phyloP scores from a whole-genome alignment of 441 rosid genomes.

The Cnidoscolus chayamansa region DNA sequence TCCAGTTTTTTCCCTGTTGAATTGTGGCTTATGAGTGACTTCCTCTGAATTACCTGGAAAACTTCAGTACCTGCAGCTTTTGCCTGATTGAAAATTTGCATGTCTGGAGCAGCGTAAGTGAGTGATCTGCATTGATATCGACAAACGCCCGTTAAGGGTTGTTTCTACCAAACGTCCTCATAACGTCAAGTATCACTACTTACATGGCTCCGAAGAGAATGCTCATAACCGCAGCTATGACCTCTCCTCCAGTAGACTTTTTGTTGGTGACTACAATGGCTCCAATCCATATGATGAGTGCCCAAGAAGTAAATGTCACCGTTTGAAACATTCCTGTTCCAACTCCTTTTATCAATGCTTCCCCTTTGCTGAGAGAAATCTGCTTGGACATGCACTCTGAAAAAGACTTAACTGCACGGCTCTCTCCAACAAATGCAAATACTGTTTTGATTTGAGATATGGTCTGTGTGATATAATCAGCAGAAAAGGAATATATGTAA shows the following conservation, averaged over 20 bases:
- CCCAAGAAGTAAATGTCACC: conserved; percentile 58
- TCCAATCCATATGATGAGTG: conserved; percentile 58
- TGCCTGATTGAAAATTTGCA: conserved; percentile 64
- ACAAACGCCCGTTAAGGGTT: background rate
- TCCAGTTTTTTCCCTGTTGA: conserved; percentile 28
- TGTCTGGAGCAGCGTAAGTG: conserved; percentile 67
- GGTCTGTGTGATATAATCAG: conserved; percentile 29
- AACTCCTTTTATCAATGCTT: conserved; percentile 61
- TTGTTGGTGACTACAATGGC: conserved; percentile 42
- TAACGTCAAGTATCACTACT: conserved; percentile 5
- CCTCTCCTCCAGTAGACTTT: conserved; percentile 52
- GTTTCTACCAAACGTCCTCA: no score
- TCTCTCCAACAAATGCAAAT: conserved; percentile 62
- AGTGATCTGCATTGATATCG: conserved; percentile 42
- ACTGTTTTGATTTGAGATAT: conserved; percentile 64
- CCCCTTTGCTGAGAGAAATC: conserved; percentile 42
- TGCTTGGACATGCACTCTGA: conserved; percentile 45
- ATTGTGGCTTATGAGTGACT: conserved; percentile 34
- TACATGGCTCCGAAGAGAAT: conserved; percentile 67
- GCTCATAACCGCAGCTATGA: conserved; percentile 61
- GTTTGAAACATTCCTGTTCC: conserved; percentile 63
- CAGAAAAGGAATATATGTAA: background rate
- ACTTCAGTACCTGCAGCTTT: conserved; percentile 63
- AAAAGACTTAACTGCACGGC: conserved; percentile 40
- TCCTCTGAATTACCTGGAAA: conserved; percentile 48